A percentile compares a stretch with the other conserved stretches of the same genome.
phyloP scores from a whole-genome alignment of 1,139 yeast species.

The Protomyces arabidopsidicola region DNA sequence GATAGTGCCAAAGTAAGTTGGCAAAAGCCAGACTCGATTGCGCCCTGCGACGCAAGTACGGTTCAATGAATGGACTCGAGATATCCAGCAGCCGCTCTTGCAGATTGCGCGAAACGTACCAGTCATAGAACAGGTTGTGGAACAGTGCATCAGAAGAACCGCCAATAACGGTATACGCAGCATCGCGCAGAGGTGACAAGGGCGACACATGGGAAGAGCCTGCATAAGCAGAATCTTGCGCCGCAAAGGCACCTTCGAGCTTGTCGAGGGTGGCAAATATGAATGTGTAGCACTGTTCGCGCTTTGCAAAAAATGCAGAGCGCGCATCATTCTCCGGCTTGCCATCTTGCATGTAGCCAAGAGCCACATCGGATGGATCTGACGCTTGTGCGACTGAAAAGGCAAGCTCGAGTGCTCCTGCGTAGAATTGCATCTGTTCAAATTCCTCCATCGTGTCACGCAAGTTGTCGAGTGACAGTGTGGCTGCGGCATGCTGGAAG shows the following conservation, averaged over 20 bases:
- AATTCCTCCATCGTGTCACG: conserved; percentile 76
- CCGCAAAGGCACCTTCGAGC: conserved; percentile 58
- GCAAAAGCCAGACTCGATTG: conserved; percentile 65
- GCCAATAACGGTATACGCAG: conserved; percentile 70
- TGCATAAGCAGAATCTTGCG: conserved; percentile 37
- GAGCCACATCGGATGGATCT: conserved; percentile 57
- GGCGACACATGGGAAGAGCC: conserved; percentile 35
- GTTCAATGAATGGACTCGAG: conserved; percentile 65
- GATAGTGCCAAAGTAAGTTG: conserved; percentile 80
- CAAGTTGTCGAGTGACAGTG: conserved; percentile 71
- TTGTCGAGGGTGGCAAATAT: conserved; percentile 69
- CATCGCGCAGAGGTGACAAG: conserved; percentile 58
- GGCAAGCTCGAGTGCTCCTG: conserved; percentile 82
- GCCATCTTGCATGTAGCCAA: conserved; percentile 53
- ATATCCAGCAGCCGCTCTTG: conserved; percentile 73
- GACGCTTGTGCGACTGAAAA: conserved; percentile 68
- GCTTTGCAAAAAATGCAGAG: conserved; percentile 45
- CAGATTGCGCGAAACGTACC: conserved; percentile 77
- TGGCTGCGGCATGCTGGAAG: conserved; percentile 74
- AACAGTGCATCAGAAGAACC: conserved; percentile 71
- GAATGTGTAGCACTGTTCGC: conserved; percentile 61
- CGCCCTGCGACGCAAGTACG: conserved; percentile 72
- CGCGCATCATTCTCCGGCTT: conserved; percentile 48
- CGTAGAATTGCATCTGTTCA: conserved; percentile 69
- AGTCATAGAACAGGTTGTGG: conserved; percentile 86